phyloP scores from a whole-genome alignment of 441 rosid species.

The Omphalea diandra region DNA sequence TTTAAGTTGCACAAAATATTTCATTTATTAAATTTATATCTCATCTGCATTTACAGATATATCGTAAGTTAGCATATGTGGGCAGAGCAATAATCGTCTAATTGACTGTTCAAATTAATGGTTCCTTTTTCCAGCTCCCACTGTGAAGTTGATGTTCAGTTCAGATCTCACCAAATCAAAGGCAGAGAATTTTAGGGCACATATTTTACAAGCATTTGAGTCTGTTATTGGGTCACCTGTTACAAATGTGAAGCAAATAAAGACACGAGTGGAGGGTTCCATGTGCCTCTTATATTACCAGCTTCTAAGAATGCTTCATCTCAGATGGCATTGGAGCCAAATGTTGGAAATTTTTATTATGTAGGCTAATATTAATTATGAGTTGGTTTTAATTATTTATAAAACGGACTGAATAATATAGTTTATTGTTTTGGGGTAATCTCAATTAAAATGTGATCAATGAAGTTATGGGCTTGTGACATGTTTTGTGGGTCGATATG shows the following conservation, averaged over 20 bases:
- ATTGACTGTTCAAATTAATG: not conserved
- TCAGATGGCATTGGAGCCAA: slow-evolving; percentile 29
- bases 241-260: slow-evolving; percentile 64
- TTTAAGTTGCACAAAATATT: too few species aligned
- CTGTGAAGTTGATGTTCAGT: slow-evolving; percentile 77
- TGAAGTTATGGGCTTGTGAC: too few species aligned
- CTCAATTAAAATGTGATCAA: too few species aligned
- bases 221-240: slow-evolving; percentile 77
- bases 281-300: slow-evolving; percentile 41
- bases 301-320: slow-evolving; percentile 42
- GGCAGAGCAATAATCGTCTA: not conserved
- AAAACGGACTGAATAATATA: too few species aligned
- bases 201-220: slow-evolving; percentile 87
- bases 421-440: too few species aligned
- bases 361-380: too few species aligned
- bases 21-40: too few species aligned
- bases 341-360: too few species aligned
- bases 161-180: slow-evolving; percentile 58
- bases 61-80: too few species aligned
- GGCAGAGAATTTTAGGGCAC: slow-evolving; percentile 77
- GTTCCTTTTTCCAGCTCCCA: slow-evolving; percentile 73
- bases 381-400: too few species aligned
- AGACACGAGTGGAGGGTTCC: slow-evolving; percentile 35
- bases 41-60: too few species aligned
- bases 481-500: too few species aligned